Conservation (phyloP, 768 basidiomycete species). For the Coprinopsis cinerea region DNA sequence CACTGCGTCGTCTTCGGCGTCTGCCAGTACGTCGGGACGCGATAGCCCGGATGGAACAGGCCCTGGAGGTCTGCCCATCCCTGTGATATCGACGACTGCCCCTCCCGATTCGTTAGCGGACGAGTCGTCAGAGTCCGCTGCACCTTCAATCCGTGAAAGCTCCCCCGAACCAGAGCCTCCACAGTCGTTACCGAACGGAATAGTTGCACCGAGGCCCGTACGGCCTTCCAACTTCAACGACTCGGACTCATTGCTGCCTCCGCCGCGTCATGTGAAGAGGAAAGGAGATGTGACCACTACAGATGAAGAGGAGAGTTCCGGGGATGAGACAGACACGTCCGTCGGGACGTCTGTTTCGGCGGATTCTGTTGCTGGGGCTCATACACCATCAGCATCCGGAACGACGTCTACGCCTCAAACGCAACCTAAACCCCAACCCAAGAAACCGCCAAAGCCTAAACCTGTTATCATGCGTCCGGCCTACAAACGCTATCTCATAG, state of each 20-base stretch:
- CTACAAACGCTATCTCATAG: slow-evolving; percentile 93
- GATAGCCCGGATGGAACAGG: slow-evolving; percentile 13
- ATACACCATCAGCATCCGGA: slow-evolving; percentile 1
- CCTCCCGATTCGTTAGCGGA: background rate
- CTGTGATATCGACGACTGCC: slow-evolving; percentile 42
- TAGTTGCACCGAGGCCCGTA: slow-evolving; percentile 1
- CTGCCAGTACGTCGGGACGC: slow-evolving; percentile 1
- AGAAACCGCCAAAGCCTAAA: slow-evolving; percentile 31
- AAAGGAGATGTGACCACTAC: slow-evolving; percentile 12
- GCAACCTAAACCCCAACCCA: slow-evolving; percentile 13
- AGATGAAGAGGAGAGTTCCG: slow-evolving; percentile 33
- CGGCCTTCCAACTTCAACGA: background rate
- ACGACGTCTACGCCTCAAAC: background rate
- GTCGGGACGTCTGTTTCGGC: slow-evolving; percentile 22
- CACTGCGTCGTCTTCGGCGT: no score
- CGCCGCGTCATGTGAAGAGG: slow-evolving; percentile 14
- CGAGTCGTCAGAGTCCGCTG: slow-evolving; percentile 12
- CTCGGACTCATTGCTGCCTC: slow-evolving; percentile 16
- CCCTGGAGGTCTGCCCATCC: slow-evolving; percentile 43
- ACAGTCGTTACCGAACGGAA: background rate
- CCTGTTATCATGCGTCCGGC: slow-evolving; percentile 78
- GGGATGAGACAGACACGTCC: slow-evolving; percentile 38
- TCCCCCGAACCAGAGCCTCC: background rate
- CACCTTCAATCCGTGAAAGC: no score
- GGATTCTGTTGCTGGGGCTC: slow-evolving; percentile 13